Evolutionary conservation across 768 basidiomycete genomes (phyloP).

Genomic region (Mycena kentingensis): DNA sequence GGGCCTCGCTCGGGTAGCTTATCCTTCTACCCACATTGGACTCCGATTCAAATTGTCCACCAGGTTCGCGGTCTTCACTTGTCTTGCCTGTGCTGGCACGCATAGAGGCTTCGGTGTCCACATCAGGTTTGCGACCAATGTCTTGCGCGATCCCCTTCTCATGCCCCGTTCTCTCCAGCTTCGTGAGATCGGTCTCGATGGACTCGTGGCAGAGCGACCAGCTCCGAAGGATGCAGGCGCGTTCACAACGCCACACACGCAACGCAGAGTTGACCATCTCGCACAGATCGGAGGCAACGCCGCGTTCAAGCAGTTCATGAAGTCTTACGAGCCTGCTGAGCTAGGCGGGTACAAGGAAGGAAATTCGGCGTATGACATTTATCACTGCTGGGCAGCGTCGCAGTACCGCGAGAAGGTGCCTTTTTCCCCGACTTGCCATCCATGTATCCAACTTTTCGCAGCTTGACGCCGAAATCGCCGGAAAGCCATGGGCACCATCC

Average conservation of each 20-base stretch:
- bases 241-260: slow-evolving; percentile 33
- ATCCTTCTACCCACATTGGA: slow-evolving; percentile 8
- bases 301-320: slow-evolving; percentile 78
- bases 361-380: slow-evolving; percentile 70
- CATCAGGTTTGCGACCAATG: slow-evolving; percentile 58
- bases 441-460: slow-evolving; percentile 39
- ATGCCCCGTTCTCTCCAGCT: slow-evolving; percentile 48
- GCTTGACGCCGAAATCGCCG: slow-evolving; percentile 78
- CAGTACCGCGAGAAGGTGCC: slow-evolving; percentile 94
- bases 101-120: slow-evolving; percentile 95
- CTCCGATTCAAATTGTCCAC: slow-evolving; percentile 13
- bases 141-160: slow-evolving; percentile 19
- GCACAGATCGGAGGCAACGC: slow-evolving; percentile 84
- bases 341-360: slow-evolving; percentile 70
- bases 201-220: slow-evolving; percentile 95
- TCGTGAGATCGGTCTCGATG: slow-evolving; percentile 93
- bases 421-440: slow-evolving; percentile 9
- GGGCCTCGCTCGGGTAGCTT: slow-evolving; percentile 78
- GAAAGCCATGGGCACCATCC: slow-evolving; percentile 78
- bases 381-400: slow-evolving; percentile 91
- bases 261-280: slow-evolving; percentile 4
- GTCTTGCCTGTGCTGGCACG: slow-evolving; percentile 82
- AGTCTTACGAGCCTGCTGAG: slow-evolving; percentile 63
- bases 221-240: slow-evolving; percentile 88
- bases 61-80: slow-evolving; percentile 87